Evolutionary conservation across 805 yeast species (phyloP).

Genomic region (Kregervanrija pseudodelftensis): DNA sequence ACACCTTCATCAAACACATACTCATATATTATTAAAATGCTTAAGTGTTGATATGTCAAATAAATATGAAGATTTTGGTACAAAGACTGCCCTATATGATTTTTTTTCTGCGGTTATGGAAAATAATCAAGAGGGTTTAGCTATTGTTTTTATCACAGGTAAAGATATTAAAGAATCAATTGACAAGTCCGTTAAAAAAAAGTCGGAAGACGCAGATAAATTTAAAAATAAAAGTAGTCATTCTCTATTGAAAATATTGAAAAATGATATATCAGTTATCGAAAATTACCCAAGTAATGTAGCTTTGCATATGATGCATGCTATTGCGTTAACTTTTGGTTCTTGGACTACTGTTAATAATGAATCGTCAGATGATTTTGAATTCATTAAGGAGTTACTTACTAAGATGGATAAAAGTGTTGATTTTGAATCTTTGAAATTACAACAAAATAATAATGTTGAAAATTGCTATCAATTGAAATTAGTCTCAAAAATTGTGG

Average conservation of each 20-base stretch:
- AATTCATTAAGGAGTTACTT: slow-evolving; percentile 38
- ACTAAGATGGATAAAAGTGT: slow-evolving; percentile 24
- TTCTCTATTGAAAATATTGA: slow-evolving; percentile 52
- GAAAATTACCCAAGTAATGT: slow-evolving; percentile 52
- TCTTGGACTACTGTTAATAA: slow-evolving; percentile 66
- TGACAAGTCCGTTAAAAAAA: slow-evolving; percentile 6
- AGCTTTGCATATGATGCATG: slow-evolving; percentile 62
- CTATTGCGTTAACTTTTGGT: slow-evolving; percentile 67
- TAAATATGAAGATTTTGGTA: slow-evolving; percentile 43
- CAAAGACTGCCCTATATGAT: slow-evolving; percentile 50
- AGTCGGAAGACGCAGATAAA: slow-evolving; percentile 7
- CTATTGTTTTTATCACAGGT: slow-evolving; percentile 62
- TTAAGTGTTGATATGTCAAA: slow-evolving; percentile 55
- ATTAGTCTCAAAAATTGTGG: slow-evolving; percentile 61
- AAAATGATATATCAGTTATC: slow-evolving; percentile 45
- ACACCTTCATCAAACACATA: slow-evolving; percentile 61
- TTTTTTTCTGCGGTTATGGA: slow-evolving; percentile 63
- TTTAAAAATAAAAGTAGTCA: slow-evolving; percentile 8
- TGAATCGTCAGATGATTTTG: slow-evolving; percentile 36
- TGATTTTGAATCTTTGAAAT: slow-evolving; percentile 42
- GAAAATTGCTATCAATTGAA: slow-evolving; percentile 46
- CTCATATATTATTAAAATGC: slow-evolving; percentile 53
- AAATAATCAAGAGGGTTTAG: slow-evolving; percentile 72
- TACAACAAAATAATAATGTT: slow-evolving; percentile 39
- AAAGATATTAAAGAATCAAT: slow-evolving; percentile 33